Evolutionary conservation across 352 stramenopile species (phyloP).

Genomic region (Phytophthora chlamydospora): DNA sequence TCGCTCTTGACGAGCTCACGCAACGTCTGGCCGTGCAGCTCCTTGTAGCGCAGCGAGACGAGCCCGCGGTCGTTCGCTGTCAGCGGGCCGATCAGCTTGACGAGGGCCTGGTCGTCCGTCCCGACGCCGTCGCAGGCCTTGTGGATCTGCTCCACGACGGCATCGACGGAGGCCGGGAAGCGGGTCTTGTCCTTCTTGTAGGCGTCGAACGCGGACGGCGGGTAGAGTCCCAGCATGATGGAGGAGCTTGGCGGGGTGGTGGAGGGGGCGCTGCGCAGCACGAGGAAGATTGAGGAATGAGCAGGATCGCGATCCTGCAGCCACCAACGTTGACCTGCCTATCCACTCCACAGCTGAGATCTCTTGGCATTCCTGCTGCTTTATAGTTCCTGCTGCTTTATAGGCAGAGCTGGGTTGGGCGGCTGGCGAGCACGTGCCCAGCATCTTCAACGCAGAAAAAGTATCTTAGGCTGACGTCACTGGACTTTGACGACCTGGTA

Average conservation of each 20-base stretch:
- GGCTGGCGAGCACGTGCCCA: too few species aligned
- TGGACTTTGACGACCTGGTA: too few species aligned
- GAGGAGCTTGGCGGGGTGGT: conserved; percentile 27
- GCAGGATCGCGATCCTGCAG: not conserved
- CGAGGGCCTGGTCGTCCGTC: conserved; percentile 69
- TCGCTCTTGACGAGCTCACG: conserved; percentile 66
- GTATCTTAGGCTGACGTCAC: too few species aligned
- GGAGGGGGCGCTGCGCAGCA: conserved; percentile 24
- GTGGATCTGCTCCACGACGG: conserved; percentile 67
- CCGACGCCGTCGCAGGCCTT: conserved; percentile 63
- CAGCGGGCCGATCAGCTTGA: conserved; percentile 53
- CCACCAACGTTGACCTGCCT: too few species aligned
- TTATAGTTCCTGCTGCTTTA: too few species aligned
- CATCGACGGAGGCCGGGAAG: conserved; percentile 52
- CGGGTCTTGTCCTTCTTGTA: conserved; percentile 67
- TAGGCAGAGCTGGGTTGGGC: too few species aligned
- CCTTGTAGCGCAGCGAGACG: conserved; percentile 62
- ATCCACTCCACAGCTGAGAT: conserved; percentile 8
- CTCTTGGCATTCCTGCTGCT: too few species aligned
- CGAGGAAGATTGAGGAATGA: conserved; percentile 49
- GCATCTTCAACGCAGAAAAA: too few species aligned
- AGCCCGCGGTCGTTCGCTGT: conserved; percentile 56
- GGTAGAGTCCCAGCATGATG: conserved; percentile 72
- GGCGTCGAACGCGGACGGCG: conserved; percentile 58
- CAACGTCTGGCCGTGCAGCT: conserved; percentile 54